A percentile compares a stretch with the other conserved stretches of the same genome.
Conservation (phyloP, 2,329 filamentous ascomycete genomes). For the Curvularia sp. region DNA sequence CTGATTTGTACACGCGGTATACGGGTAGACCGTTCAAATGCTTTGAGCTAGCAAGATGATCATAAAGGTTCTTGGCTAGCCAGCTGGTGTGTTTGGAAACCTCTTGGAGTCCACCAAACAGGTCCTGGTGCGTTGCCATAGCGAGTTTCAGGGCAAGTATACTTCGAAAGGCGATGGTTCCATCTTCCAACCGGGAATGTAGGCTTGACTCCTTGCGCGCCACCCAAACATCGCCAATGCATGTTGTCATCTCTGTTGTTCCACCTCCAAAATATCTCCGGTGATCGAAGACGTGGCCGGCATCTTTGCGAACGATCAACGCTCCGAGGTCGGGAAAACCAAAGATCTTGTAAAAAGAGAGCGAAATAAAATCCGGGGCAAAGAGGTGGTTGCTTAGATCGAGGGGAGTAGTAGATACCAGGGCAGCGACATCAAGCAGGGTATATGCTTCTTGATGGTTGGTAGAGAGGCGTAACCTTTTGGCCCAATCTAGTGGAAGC, state of each 20-base stretch:
- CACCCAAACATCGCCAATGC: slow-evolving; percentile 61
- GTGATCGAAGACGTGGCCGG: slow-evolving; percentile 61
- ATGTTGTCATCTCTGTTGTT: slow-evolving; percentile 65
- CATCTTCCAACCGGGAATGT: slow-evolving; percentile 70
- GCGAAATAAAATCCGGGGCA: slow-evolving; percentile 79
- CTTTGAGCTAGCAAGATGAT: slow-evolving; percentile 56
- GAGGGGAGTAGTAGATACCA: slow-evolving; percentile 68
- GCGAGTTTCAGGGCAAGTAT: slow-evolving; percentile 69
- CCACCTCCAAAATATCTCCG: slow-evolving; percentile 72
- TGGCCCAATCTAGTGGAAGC: slow-evolving; percentile 69
- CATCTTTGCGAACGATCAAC: slow-evolving; percentile 77
- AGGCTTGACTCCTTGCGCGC: slow-evolving; percentile 61
- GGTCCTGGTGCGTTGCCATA: slow-evolving; percentile 61
- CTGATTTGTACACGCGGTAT: slow-evolving; percentile 64
- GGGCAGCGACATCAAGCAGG: slow-evolving; percentile 72
- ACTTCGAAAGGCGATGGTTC: slow-evolving; percentile 69
- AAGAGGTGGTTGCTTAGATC: slow-evolving; percentile 62
- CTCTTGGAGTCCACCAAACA: slow-evolving; percentile 66
- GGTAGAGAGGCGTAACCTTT: slow-evolving; percentile 24
- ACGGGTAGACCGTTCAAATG: slow-evolving; percentile 62
- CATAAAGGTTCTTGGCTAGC: slow-evolving; percentile 60
- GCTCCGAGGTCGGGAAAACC: slow-evolving; percentile 91
- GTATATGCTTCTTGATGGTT: slow-evolving; percentile 65
- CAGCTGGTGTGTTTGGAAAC: slow-evolving; percentile 65
- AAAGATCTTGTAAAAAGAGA: slow-evolving; percentile 96